Base-by-base conservation (phyloP, 2,329 filamentous ascomycete species). In the Fusarium mangiferae region DNA sequence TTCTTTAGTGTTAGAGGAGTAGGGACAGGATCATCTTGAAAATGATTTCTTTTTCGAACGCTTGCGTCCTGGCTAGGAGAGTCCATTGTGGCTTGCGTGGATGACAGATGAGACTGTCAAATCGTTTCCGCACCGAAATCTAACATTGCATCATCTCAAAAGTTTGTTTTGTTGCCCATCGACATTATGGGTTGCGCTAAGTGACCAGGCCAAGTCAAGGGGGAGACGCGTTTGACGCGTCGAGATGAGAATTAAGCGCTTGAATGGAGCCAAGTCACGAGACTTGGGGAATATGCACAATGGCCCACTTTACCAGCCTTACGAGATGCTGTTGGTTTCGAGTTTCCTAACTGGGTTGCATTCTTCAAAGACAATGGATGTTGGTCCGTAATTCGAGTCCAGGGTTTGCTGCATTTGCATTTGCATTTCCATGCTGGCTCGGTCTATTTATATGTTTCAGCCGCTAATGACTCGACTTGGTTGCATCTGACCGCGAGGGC, bases 1-100 rank as follows among this genome's bases (percentile, higher is more conserved):
- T 78, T 80, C 73, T 83, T 83, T 67, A 75, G 67, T 12, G 80
- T 64, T 8, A 75, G 52, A 28, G 80, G 79, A 44, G 79, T 80
- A n/a, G 73, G 64, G 22, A 68, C 65, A 26, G 72, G 69, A 20
- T 79, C 75, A 42, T 77, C 77, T 38, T 73, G 67, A n/a, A 75
- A 36, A 44, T 69, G 66, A 42, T 51, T 55, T 76, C 77, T 72
- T 66, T 79, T 80, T 52, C 77, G 70, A 54, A 72, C 76, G 49
- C 54, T 75, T 7, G 42, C 56, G 24, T 55, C 33, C 41, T 76
- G 72, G 28, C 70, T 66, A 30, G 67, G 70, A 45, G 77, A 75
- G 48, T 81, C 75, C 81, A 82, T 82, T 30, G n/a, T 57, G 38
- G 52, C n/a, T 17, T 17, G 7, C 20, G 33, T 33, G 8, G 20